Evolutionary conservation across 192 early-diverging fungal species (phyloP).

Genomic region (Backusella australiensis): DNA sequence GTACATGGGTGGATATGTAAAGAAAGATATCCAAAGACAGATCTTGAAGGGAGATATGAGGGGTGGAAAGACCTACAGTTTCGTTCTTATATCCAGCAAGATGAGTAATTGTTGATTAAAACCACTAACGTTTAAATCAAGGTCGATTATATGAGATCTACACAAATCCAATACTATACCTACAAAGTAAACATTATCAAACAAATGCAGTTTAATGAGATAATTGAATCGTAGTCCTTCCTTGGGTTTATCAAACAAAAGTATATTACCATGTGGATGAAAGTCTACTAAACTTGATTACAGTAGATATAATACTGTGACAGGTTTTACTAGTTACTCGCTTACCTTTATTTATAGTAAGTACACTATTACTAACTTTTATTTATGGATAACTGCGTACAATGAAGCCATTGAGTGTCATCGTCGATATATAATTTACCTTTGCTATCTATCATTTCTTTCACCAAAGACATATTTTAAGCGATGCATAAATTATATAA

Average conservation of each 20-base stretch:
- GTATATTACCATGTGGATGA: conserved; percentile 17
- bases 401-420: conserved; percentile 70
- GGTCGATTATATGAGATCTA: conserved; percentile 54
- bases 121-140: conserved; percentile 57
- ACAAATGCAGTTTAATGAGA: conserved; percentile 46
- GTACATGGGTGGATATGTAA: neutral
- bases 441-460: conserved; percentile 69
- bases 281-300: conserved; percentile 54
- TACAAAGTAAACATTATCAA: conserved; percentile 28
- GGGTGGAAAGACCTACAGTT: conserved; percentile 27
- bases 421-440: conserved; percentile 68
- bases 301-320: too few relatives aligned
- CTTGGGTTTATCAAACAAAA: conserved; percentile 32
- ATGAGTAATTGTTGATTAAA: conserved; percentile 53
- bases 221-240: conserved; percentile 61
- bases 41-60: neutral
- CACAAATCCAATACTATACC: conserved; percentile 49
- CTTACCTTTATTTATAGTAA: conserved; percentile 53
- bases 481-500: neutral
- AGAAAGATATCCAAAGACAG: neutral
- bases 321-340: conserved; percentile 36
- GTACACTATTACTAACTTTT: neutral
- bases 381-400: conserved; percentile 68
- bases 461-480: conserved; percentile 59
- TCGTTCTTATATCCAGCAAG: neutral